Evolutionary conservation across 129 eudicot species (phyloP), one percentile per base, ranked within the genome.

Genomic region (Flaveria ramosissima): DNA sequence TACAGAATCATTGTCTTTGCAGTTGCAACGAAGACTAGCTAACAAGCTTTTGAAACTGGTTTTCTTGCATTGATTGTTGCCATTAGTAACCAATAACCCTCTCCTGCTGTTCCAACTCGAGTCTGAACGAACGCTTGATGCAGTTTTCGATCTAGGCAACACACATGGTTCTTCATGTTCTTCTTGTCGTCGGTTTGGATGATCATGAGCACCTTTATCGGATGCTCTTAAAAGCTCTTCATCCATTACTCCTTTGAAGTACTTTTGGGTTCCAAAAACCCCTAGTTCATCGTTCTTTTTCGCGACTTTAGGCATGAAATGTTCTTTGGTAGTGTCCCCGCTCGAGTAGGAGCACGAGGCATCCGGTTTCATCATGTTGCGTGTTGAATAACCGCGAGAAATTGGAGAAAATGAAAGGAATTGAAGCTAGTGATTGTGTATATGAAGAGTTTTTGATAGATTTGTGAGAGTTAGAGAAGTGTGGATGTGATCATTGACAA

Each of bases 81-180:
- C 79, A n/a, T 70, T 30, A 30, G 41, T 66, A 12, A 78, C 82
- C 77, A 93, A 57, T n/a, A 93, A 81, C 50, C 83, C 86, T 30
- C 82, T 90, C 62, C 88, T 76, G 85, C 98, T 93, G 53, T 88
- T 87, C 84, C 82, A 30, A 81, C 96, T 93, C 6, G 96, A 87
- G 61, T 82, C 91, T 21, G 98, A 93, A 24, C 84, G 85, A 65
- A 81, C 78, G 21, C 98, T 90, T n/a, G 90, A 81, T 5, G 71
- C 67, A 42, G 66, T 61, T 24, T 71, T 86, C 23, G 56, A 79
- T 41, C 74, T 78, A 17, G 59, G 48, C 51, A 30, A 9, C 15
- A 39, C 50, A 8, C 27, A 70, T 60, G 82, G 52, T 66, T 74
- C 76, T 75, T 61, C 81, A 4, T 47, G 77, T 47, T 21, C 82